Conservation (phyloP, 1,284 basidiomycete genomes). For the Ceratobasidium papillatum region DNA sequence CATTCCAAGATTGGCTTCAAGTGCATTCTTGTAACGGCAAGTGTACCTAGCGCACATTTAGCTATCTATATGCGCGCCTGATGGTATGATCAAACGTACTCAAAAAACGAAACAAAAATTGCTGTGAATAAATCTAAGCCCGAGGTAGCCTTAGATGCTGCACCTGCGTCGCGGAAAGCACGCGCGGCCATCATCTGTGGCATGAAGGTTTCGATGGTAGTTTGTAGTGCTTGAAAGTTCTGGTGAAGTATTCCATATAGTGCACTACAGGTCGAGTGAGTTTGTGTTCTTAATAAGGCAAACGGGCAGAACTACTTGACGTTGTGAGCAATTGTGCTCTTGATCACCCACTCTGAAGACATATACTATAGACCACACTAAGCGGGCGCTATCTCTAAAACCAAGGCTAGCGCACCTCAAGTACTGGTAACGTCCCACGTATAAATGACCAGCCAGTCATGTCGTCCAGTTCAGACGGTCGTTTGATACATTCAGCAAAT, state of each 20-base stretch:
- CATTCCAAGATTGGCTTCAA: constrained; percentile 59
- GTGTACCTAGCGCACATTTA: constrained; percentile 57
- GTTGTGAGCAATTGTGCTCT: constrained; percentile 23
- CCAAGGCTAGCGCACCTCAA: constrained; percentile 4
- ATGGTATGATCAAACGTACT: constrained; percentile 55
- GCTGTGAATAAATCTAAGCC: constrained; percentile 60
- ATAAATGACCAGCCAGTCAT: constrained; percentile 28
- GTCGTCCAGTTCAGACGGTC: neutral
- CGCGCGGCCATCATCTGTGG: constrained; percentile 52
- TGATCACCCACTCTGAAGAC: constrained; percentile 30
- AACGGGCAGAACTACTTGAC: constrained; percentile 8
- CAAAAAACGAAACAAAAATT: constrained; percentile 60
- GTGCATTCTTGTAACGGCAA: constrained; percentile 66
- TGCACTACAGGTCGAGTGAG: constrained; percentile 52
- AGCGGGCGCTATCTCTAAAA: neutral
- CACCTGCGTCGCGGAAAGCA: constrained; percentile 58
- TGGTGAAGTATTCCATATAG: constrained; percentile 64
- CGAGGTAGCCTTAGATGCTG: constrained; percentile 45
- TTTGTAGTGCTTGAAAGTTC: constrained; percentile 59
- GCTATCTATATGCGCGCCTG: neutral
- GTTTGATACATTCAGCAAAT: constrained; percentile 17
- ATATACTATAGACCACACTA: constrained; percentile 5
- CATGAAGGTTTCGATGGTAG: constrained; percentile 59
- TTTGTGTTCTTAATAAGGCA: neutral
- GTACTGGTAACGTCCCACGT: constrained; percentile 15